These are phyloP conservation scores for Lactifluus piperatus DNA, from an alignment of 768 basidiomycete species.

Conservation along the genomic window DNA sequence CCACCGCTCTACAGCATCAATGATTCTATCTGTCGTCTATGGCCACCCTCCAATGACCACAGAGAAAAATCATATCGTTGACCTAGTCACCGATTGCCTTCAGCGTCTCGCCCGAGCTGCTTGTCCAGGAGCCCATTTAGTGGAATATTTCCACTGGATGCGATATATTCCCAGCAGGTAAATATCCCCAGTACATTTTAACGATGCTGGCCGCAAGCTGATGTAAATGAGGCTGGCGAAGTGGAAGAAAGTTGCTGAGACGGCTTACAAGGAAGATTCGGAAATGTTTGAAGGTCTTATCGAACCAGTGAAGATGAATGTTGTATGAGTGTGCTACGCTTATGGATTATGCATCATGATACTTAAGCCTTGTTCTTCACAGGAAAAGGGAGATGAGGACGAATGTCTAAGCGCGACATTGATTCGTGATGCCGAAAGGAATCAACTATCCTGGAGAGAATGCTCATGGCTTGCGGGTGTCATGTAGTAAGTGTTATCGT, in stretches of 20 bases:
- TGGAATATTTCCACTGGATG: constrained; percentile 11
- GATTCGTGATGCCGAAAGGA: background rate
- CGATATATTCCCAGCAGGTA: constrained; percentile 4
- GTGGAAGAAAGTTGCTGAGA: constrained; percentile 9
- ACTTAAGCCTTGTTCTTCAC: background rate
- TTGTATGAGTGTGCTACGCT: background rate
- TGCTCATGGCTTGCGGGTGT: constrained; percentile 4
- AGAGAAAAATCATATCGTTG: too few species aligned
- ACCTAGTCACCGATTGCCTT: background rate
- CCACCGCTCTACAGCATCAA: too few species aligned
- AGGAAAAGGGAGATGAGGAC: constrained; percentile 1
- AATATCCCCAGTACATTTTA: background rate
- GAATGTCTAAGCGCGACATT: constrained; percentile 1
- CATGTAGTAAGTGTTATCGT: background rate
- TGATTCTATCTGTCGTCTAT: too few species aligned
- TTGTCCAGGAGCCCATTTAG: constrained; percentile 1
- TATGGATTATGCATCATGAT: background rate
- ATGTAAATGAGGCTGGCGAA: background rate
- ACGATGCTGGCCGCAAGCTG: background rate
- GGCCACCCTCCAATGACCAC: too few species aligned
- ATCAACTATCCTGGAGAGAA: constrained; percentile 1
- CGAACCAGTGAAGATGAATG: background rate
- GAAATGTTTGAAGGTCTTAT: background rate
- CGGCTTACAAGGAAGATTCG: background rate
- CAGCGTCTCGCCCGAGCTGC: background rate